A percentile compares a stretch with the other conserved stretches of the same genome.
Evolutionary conservation across 1,284 basidiomycete species (phyloP).

Genomic region (Tilletia setariae): DNA sequence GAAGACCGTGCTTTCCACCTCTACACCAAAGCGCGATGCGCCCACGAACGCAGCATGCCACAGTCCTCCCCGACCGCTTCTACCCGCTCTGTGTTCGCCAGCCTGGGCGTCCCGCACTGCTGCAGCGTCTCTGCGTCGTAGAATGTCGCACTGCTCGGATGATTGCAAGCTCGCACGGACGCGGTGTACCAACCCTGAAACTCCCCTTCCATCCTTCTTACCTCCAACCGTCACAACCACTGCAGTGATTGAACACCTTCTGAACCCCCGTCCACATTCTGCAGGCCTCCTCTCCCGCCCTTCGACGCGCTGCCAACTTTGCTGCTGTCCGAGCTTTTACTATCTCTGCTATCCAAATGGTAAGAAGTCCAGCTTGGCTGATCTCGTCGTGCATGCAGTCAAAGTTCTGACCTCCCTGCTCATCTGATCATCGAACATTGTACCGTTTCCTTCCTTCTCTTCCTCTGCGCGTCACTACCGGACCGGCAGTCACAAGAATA

Average conservation of each 20-base stretch:
- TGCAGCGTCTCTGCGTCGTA: no score
- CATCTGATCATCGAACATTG: no score
- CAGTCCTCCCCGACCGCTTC: no score
- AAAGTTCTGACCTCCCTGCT: not conserved
- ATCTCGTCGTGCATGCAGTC: not conserved
- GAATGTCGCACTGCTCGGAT: no score
- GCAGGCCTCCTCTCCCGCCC: not conserved
- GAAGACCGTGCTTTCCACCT: no score
- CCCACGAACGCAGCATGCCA: no score
- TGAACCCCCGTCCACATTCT: not conserved
- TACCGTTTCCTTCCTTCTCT: not conserved
- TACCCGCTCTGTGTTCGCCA: no score
- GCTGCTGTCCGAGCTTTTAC: constrained; percentile 1
- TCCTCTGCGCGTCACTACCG: not conserved
- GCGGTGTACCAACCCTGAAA: no score
- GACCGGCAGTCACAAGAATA: constrained; percentile 20
- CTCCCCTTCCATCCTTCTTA: not conserved
- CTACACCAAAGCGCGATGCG: no score
- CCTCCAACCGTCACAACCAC: not conserved
- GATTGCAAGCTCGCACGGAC: not conserved
- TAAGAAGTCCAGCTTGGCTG: not conserved
- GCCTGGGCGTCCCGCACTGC: no score
- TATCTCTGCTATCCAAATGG: constrained; percentile 13
- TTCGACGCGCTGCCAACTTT: constrained; percentile 4
- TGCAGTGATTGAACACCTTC: not conserved